These are phyloP conservation scores for Sporothrix dimorphospora DNA, from an alignment of 2,329 filamentous ascomycete species.

Conservation along the genomic window DNA sequence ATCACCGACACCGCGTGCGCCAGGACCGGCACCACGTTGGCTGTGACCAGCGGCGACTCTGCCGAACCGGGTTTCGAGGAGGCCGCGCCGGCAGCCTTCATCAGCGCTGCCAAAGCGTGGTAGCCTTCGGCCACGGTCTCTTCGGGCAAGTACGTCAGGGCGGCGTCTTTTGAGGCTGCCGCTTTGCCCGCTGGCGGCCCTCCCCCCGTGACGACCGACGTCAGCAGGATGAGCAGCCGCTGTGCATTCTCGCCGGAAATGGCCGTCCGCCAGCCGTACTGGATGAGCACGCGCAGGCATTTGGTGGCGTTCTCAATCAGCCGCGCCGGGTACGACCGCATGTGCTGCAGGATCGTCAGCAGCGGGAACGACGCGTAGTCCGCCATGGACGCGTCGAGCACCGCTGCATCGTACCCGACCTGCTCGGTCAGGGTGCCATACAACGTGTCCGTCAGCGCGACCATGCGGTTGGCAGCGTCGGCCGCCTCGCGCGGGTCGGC, in stretches of 20 bases:
- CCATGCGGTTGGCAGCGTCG: conserved; percentile 49
- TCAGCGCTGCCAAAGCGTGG: conserved; percentile 67
- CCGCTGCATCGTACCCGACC: conserved; percentile 48
- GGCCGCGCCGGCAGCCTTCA: conserved; percentile 57
- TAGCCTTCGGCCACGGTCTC: conserved; percentile 76
- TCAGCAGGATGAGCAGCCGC: conserved; percentile 83
- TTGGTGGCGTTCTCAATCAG: conserved; percentile 76
- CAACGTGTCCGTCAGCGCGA: conserved; percentile 51
- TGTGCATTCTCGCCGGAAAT: conserved; percentile 74
- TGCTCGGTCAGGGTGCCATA: conserved; percentile 52
- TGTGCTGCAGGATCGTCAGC: conserved; percentile 79
- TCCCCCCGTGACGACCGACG: conserved; percentile 73
- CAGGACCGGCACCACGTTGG: conserved; percentile 71
- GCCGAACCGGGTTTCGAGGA: conserved; percentile 2
- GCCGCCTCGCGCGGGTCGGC: conserved; percentile 40
- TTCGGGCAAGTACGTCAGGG: conserved; percentile 55
- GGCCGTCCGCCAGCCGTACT: conserved; percentile 75
- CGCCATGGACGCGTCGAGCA: conserved; percentile 78
- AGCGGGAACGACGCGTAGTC: conserved; percentile 96
- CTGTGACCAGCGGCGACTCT: conserved; percentile 52
- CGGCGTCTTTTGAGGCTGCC: background rate
- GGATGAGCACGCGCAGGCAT: conserved; percentile 73
- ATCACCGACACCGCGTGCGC: conserved; percentile 82
- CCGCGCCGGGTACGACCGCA: conserved; percentile 70
- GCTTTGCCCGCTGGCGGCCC: background rate